A percentile compares a stretch with the other conserved stretches of the same genome.
These are phyloP conservation scores for Plasmopara viticola DNA, from an alignment of 352 stramenopile species.

Conservation along the genomic window DNA sequence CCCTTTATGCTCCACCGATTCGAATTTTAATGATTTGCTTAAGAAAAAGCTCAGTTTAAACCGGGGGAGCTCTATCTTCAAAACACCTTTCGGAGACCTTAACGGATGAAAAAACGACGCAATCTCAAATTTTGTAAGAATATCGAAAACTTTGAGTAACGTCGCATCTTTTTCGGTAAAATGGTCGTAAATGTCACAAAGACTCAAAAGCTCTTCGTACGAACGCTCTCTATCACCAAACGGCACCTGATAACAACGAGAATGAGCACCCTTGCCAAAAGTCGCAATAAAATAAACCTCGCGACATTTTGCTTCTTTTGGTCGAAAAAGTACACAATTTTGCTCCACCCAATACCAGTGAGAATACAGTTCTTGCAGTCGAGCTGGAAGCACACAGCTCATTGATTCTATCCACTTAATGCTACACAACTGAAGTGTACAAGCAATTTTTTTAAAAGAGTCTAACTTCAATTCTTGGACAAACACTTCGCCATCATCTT, in stretches of 20 bases:
- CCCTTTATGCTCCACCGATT: constrained; percentile 35
- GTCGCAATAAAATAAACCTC: constrained; percentile 19
- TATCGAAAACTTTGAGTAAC: constrained; percentile 2
- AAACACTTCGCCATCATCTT: constrained; percentile 17
- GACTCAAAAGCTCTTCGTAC: constrained; percentile 14
- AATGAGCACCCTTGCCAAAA: constrained; percentile 6
- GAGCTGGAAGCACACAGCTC: constrained; percentile 15
- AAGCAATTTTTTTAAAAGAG: background rate
- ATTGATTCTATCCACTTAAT: constrained; percentile 24
- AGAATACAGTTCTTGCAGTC: constrained; percentile 29
- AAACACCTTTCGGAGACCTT: constrained; percentile 1
- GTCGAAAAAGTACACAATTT: constrained; percentile 34
- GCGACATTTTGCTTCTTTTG: constrained; percentile 12
- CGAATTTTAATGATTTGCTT: constrained; percentile 14
- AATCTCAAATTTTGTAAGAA: constrained; percentile 45
- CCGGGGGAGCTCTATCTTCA: constrained; percentile 40
- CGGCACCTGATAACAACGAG: constrained; percentile 31
- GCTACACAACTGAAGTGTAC: constrained; percentile 32
- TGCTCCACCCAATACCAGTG: constrained; percentile 49
- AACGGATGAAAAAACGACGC: constrained; percentile 31
- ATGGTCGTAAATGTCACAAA: constrained; percentile 15
- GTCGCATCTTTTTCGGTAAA: constrained; percentile 16
- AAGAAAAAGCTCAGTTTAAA: constrained; percentile 42
- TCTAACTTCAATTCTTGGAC: constrained; percentile 27
- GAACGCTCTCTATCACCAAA: constrained; percentile 16